Percentiles rank a stretch among this genome's conserved stretches.
Evolutionary conservation across 225 moss, liverwort and hornwort species (phyloP).

Genomic region (Takakia lepidozioides): DNA sequence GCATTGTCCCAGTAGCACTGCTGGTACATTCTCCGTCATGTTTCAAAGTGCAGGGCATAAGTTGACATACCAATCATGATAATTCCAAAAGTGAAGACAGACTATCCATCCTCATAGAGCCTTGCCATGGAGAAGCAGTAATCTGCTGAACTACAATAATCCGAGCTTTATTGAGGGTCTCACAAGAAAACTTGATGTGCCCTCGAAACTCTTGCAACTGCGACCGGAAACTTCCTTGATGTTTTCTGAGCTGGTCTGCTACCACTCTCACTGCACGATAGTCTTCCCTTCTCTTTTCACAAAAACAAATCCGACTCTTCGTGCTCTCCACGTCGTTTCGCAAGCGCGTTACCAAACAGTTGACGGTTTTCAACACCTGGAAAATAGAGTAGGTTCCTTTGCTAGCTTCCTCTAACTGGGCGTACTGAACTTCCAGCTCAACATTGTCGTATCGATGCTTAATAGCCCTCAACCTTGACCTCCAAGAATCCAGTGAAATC

Average conservation of each 20-base stretch:
- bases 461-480: conserved; percentile 14
- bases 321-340: conserved; percentile 20
- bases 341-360: conserved; percentile 13
- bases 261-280: conserved; percentile 14
- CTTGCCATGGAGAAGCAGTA: conserved; percentile 14
- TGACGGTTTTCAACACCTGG: conserved; percentile 20
- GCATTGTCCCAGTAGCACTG: too few relatives aligned
- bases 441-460: conserved; percentile 9
- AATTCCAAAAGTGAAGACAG: conserved; percentile 3
- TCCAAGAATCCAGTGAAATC: conserved; percentile 7
- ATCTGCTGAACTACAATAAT: conserved; percentile 23
- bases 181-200: conserved; percentile 20
- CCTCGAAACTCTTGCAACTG: conserved; percentile 26
- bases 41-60: too few relatives aligned
- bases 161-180: conserved; percentile 15
- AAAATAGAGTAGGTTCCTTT: conserved; percentile 20
- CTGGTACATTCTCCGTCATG: too few relatives aligned
- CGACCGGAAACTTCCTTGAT: conserved; percentile 9
- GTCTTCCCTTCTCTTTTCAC: conserved; percentile 13
- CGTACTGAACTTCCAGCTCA: conserved; percentile 16
- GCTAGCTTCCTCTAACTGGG: conserved; percentile 21
- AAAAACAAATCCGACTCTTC: conserved; percentile 13
- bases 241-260: conserved; percentile 19
- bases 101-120: conserved; percentile 5
- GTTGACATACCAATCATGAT: too few relatives aligned